Conservation (phyloP, 2,329 filamentous ascomycete species). For the Chrysosporium keratinophilum region DNA sequence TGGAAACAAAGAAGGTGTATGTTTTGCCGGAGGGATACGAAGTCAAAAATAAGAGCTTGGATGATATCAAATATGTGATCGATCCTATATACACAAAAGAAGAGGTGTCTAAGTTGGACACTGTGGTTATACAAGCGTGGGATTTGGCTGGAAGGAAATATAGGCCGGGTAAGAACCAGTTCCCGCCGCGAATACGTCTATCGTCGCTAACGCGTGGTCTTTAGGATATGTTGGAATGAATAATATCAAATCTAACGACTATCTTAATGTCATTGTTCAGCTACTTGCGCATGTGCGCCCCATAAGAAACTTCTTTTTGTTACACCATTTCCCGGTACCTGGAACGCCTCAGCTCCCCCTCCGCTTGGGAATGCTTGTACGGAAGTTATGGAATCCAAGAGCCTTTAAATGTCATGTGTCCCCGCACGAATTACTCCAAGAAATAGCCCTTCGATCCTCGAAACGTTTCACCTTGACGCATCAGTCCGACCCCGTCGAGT, state of each 20-base stretch:
- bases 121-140: conserved; percentile 49
- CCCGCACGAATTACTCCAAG: conserved; percentile 91
- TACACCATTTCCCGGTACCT: conserved; percentile 61
- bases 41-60: conserved; percentile 83
- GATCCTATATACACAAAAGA: conserved; percentile 74
- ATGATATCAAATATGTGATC: conserved; percentile 96
- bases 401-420: conserved; percentile 96
- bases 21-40: conserved; percentile 87
- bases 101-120: conserved; percentile 73
- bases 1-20: conserved; percentile 50
- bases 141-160: conserved; percentile 78
- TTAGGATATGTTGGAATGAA: conserved; percentile 90
- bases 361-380: conserved; percentile 76
- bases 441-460: conserved; percentile 78
- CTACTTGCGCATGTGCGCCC: conserved; percentile 81
- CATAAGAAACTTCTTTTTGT: conserved; percentile 80
- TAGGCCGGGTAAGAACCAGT: conserved; percentile 51
- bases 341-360: conserved; percentile 69
- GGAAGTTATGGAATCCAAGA: conserved; percentile 95
- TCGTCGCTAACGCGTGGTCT: conserved; percentile 5
- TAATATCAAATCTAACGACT: conserved; percentile 99
- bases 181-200: not conserved
- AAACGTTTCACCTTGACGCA: conserved; percentile 85
- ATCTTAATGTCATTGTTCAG: conserved; percentile 90
- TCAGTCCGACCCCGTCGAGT: conserved; percentile 93